Conservation (phyloP, 2,329 filamentous ascomycete genomes). For the Incumbomyces lentus region DNA sequence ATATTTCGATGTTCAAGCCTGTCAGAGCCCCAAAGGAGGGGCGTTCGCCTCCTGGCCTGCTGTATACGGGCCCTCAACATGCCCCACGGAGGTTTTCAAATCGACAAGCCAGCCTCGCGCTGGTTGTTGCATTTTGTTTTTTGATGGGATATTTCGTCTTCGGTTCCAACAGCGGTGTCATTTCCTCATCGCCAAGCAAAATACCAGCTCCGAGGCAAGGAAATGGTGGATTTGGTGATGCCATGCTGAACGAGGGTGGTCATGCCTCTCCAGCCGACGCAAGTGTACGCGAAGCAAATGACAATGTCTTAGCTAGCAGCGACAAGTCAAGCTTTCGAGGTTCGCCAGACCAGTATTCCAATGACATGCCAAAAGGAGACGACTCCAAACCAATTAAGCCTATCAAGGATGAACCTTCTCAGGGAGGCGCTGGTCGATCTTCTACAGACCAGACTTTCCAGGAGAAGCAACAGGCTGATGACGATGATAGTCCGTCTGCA, state of each 20-base stretch:
- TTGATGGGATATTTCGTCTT: slow-evolving; percentile 3
- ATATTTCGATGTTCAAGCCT: slow-evolving; percentile 7
- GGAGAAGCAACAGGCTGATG: slow-evolving; percentile 1
- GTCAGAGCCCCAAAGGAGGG: slow-evolving; percentile 5
- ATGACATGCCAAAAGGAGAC: slow-evolving; percentile 1
- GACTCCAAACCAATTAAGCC: slow-evolving; percentile 4
- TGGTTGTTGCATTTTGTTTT: slow-evolving; percentile 6
- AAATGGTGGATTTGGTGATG: slow-evolving; percentile 1
- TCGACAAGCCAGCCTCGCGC: background rate
- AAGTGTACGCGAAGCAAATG: slow-evolving; percentile 1
- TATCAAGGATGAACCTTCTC: background rate
- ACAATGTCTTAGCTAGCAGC: background rate
- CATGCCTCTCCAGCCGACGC: background rate
- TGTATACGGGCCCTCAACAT: background rate
- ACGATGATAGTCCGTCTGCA: background rate
- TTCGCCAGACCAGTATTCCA: background rate
- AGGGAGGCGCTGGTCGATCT: background rate
- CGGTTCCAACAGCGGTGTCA: background rate
- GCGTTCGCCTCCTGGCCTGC: slow-evolving; percentile 7
- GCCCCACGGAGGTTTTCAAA: slow-evolving; percentile 1
- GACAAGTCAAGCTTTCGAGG: slow-evolving; percentile 1
- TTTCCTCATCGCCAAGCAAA: background rate
- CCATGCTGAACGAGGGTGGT: background rate
- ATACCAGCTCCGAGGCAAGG: background rate
- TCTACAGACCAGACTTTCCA: background rate